Conservation (phyloP, 352 stramenopile species). For the Phytophthora cryptogea region DNA sequence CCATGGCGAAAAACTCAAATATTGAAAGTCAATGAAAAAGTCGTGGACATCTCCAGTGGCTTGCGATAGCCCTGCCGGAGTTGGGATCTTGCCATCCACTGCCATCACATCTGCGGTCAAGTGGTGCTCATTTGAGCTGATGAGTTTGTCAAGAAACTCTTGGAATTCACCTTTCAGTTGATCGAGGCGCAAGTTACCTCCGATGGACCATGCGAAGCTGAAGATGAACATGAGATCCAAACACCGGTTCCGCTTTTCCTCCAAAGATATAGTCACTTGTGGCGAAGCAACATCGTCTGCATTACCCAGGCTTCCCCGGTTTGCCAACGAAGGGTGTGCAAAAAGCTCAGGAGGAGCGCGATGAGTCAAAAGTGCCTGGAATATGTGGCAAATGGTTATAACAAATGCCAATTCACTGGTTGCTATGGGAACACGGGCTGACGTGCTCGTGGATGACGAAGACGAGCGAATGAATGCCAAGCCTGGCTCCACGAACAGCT, state of each 20-base stretch:
- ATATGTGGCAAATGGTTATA: conserved; percentile 58
- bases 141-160: conserved; percentile 50
- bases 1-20: conserved; percentile 72
- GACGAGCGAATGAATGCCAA: conserved; percentile 50
- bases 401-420: conserved; percentile 61
- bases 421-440: conserved; percentile 40
- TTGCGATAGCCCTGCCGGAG: conserved; percentile 42
- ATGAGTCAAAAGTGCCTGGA: conserved; percentile 53
- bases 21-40: conserved; percentile 69
- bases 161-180: conserved; percentile 46
- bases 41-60: conserved; percentile 65
- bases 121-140: conserved; percentile 52
- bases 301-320: background rate
- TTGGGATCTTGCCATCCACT: conserved; percentile 58
- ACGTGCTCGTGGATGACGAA: conserved; percentile 5
- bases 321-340: conserved; percentile 2
- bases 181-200: conserved; percentile 60
- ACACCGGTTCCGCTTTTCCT: conserved; percentile 55
- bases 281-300: conserved; percentile 23
- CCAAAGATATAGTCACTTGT: conserved; percentile 29
- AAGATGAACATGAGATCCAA: conserved; percentile 74
- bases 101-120: conserved; percentile 54
- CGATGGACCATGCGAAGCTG: conserved; percentile 76
- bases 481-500: conserved; percentile 61
- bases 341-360: conserved; percentile 50